Conservation (phyloP, 2,329 filamentous ascomycete species). For the Venturia oleaginea region DNA sequence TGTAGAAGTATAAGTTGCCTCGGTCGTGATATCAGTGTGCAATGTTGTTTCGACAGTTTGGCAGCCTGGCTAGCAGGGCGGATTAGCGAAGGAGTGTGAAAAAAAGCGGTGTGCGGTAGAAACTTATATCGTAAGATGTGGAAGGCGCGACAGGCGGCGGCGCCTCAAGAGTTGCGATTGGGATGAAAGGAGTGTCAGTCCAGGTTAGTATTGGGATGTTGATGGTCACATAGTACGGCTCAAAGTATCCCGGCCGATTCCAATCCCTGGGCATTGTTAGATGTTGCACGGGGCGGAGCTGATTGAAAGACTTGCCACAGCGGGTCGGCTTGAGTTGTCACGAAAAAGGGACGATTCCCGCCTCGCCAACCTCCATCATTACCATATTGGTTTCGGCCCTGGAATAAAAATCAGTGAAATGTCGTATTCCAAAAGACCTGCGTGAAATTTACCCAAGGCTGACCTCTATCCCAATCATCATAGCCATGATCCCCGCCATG, state of each 20-base stretch:
- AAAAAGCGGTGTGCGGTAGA: not conserved
- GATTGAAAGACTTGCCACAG: not conserved
- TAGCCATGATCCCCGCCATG: too few relatives aligned
- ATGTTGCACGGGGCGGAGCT: not conserved
- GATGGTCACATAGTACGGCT: not conserved
- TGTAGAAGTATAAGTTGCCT: not conserved
- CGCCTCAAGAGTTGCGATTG: not conserved
- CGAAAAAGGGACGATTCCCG: not conserved
- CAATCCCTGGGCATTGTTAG: not conserved
- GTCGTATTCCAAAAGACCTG: not conserved
- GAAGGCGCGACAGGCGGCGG: not conserved
- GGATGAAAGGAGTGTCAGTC: not conserved
- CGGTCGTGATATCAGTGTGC: not conserved
- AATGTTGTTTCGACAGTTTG: not conserved
- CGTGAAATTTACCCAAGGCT: not conserved
- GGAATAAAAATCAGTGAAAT: not conserved
- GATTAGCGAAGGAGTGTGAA: not conserved
- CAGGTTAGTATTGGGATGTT: not conserved
- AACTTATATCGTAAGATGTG: not conserved
- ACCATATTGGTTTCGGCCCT: constrained; percentile 3
- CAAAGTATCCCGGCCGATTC: not conserved
- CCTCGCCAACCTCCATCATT: constrained; percentile 6
- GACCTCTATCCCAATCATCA: not conserved
- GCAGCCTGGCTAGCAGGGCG: not conserved
- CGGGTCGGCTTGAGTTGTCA: not conserved